phyloP scores from a whole-genome alignment of 306 rosid species.

The Hippophae tibetana region DNA sequence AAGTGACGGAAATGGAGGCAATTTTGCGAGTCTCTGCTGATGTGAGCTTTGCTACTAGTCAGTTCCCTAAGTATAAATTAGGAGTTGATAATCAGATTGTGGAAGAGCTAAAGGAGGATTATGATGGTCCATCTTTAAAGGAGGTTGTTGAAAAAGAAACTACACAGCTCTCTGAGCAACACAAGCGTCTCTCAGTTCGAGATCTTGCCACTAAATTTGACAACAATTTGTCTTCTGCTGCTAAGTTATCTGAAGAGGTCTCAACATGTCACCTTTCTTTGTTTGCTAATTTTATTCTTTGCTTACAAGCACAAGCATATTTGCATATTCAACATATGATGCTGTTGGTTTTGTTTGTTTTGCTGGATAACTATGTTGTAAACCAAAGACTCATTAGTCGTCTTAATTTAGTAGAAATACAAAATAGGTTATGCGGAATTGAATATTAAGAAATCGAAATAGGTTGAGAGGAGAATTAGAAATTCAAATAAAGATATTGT shows the following conservation, averaged over 20 bases:
- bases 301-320: too few relatives aligned
- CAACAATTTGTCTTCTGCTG: constrained; percentile 86
- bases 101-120: constrained; percentile 63
- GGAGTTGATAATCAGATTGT: constrained; percentile 68
- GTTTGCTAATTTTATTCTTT: too few relatives aligned
- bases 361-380: too few relatives aligned
- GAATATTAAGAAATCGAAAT: too few relatives aligned
- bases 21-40: constrained; percentile 73
- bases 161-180: constrained; percentile 63
- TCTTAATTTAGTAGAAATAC: too few relatives aligned
- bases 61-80: constrained; percentile 77
- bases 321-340: too few relatives aligned
- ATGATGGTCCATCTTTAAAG: constrained; percentile 60
- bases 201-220: constrained; percentile 96
- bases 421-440: too few relatives aligned
- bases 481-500: too few relatives aligned
- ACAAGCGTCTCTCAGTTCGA: constrained; percentile 93
- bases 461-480: too few relatives aligned
- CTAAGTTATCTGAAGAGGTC: constrained; percentile 90
- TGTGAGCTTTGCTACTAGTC: constrained; percentile 65
- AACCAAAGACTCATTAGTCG: too few relatives aligned
- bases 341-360: too few relatives aligned
- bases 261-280: background rate
- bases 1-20: constrained; percentile 42
- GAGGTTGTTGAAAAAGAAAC: constrained; percentile 74